Evolutionary conservation across 2,329 filamentous ascomycete genomes (phyloP), one percentile per base, ranked within the genome.

Genomic region (Orbilia quercus): DNA sequence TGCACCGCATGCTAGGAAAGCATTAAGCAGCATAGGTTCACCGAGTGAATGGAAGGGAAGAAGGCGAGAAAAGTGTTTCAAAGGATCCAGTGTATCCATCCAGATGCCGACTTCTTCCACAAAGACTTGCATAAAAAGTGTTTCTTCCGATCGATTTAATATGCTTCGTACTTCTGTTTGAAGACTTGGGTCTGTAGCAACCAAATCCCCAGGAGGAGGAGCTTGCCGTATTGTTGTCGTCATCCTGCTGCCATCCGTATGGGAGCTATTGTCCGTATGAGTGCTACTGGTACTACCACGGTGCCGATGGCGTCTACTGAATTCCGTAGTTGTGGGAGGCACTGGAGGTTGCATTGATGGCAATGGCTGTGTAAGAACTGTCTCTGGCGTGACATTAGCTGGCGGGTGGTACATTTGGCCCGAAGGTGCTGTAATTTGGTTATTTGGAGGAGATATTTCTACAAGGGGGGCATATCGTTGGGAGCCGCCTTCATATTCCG

Each of bases 51-150:
- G 87, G 77, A 92, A 92, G 0, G 94, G 92, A n/a, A 97, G 84
- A 16, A 91, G 83, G 51, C 90, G 86, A 22, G 91, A 91, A 80
- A 97, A 97, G 82, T 96, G 91, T 81, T 94, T 94, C 76, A 89
- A 85, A 34, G 88, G 85, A 81, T 96, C 91, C 83, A 97, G 88
- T 44, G 89, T 91, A 81, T 97, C 94, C 91, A 98, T 96, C 92
- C 94, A 97, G 1, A 92, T 81, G 0, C 90, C 92, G 1, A 98
- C 91, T 76, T 96, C 90, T 78, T 96, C 90, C 5, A 96, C 89
- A 79, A 96, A 98, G 0, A 92, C 89, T 80, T 96, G 91, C 89
- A 97, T 91, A 79, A 92, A 92, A n/a, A 89, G 82, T 0, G 95
- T 86, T 79, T 96, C 92, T 67, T 96, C 91, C 7, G 88, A 86